phyloP scores from a whole-genome alignment of 495 filamentous ascomycete genomes.

The Terfezia claveryi region DNA sequence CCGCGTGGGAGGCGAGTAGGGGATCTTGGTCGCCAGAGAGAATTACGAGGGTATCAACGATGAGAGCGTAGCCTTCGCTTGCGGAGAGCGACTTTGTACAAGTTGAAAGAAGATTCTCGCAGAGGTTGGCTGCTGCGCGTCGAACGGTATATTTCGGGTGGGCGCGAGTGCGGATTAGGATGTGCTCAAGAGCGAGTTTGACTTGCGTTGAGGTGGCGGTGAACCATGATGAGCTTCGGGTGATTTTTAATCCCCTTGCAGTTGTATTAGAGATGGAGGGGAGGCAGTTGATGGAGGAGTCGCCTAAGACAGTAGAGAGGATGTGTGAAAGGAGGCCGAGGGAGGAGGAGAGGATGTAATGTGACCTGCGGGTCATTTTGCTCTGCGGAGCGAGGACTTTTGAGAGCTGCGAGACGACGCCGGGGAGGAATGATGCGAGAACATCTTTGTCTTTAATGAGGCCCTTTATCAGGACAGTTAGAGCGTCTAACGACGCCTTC shows the following conservation, averaged over 20 bases:
- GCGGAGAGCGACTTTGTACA: background rate
- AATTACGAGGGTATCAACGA: constrained; percentile 63
- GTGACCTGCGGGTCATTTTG: constrained; percentile 35
- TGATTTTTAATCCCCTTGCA: constrained; percentile 14
- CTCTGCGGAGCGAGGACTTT: constrained; percentile 49
- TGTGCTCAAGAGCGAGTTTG: constrained; percentile 59
- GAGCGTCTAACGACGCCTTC: constrained; percentile 38
- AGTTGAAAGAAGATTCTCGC: constrained; percentile 39
- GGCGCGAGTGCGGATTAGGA: constrained; percentile 46
- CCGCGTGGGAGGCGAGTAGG: constrained; percentile 15
- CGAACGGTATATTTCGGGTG: constrained; percentile 54
- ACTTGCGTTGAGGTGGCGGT: constrained; percentile 63
- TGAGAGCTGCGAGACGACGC: constrained; percentile 62
- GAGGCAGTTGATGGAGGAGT: constrained; percentile 30
- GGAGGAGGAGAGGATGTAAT: constrained; percentile 37
- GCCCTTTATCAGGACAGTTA: constrained; percentile 35
- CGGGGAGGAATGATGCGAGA: constrained; percentile 65
- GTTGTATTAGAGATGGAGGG: constrained; percentile 10
- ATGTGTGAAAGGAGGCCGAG: constrained; percentile 38
- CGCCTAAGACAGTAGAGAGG: constrained; percentile 41
- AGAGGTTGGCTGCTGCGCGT: constrained; percentile 42
- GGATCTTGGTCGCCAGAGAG: constrained; percentile 34
- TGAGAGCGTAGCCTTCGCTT: constrained; percentile 38
- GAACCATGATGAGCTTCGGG: constrained; percentile 44
- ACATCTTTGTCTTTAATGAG: constrained; percentile 46